Conservation (phyloP, 2,329 filamentous ascomycete genomes). For the Bretziella fagacearum region DNA sequence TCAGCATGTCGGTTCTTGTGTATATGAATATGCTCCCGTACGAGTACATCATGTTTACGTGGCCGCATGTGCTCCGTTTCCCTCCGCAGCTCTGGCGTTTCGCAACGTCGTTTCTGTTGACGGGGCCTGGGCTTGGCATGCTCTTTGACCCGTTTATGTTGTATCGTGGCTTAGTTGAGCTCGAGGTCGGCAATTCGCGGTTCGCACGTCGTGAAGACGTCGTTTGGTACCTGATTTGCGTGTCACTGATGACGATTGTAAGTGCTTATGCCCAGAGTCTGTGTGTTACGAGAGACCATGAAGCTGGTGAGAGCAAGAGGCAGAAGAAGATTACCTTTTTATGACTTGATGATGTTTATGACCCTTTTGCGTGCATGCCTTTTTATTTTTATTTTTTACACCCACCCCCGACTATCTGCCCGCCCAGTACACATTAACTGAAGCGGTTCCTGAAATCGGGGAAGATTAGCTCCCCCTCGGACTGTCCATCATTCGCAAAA, state of each 20-base stretch:
- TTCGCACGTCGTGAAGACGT: conserved; percentile 64
- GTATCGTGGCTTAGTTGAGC: conserved; percentile 57
- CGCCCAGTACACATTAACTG: conserved; percentile 59
- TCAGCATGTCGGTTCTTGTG: conserved; percentile 42
- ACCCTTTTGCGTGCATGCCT: conserved; percentile 13
- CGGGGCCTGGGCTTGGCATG: conserved; percentile 28
- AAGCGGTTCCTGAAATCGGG: conserved; percentile 73
- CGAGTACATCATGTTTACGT: conserved; percentile 35
- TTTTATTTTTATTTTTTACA: conserved; percentile 7
- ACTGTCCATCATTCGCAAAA: conserved; percentile 50
- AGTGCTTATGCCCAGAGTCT: conserved; percentile 26
- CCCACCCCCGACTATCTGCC: conserved; percentile 52
- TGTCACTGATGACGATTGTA: conserved; percentile 60
- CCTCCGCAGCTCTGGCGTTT: conserved; percentile 29
- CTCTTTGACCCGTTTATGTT: conserved; percentile 60
- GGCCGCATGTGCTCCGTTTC: conserved; percentile 33
- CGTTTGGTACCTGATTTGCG: conserved; percentile 62
- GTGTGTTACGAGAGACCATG: background rate
- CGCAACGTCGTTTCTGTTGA: conserved; percentile 27
- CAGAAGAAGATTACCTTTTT: conserved; percentile 4
- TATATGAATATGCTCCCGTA: conserved; percentile 36
- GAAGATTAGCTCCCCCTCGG: conserved; percentile 55
- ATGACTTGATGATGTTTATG: conserved; percentile 3
- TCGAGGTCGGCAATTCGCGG: conserved; percentile 55
- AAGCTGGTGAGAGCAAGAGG: background rate